Percentiles rank a stretch among this genome's conserved stretches.
Evolutionary conservation across 2,329 filamentous ascomycete species (phyloP).

Genomic region (Colletotrichum sp.): DNA sequence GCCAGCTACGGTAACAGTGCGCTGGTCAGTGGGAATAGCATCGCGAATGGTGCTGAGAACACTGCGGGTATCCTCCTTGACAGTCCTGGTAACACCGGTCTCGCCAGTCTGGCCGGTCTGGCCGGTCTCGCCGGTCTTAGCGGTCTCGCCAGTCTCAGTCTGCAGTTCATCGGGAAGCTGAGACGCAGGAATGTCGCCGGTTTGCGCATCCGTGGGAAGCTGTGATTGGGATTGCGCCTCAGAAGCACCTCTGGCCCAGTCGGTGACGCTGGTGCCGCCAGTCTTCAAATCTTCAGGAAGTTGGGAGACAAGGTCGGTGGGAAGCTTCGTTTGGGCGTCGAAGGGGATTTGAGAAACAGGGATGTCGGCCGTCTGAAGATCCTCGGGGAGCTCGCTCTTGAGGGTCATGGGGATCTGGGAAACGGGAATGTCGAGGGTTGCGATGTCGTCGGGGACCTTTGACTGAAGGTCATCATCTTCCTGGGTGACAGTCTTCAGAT

Average conservation of each 20-base stretch:
- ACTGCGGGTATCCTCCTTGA: conserved; percentile 10
- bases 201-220: background rate
- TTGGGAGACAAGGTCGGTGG: background rate
- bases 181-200: background rate
- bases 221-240: background rate
- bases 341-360: conserved; percentile 14
- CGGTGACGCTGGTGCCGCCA: background rate
- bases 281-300: background rate
- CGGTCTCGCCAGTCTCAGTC: background rate
- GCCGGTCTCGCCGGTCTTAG: background rate
- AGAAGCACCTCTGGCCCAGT: background rate
- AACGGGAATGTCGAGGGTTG: conserved; percentile 6
- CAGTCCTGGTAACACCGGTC: background rate
- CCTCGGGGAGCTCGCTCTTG: conserved; percentile 21
- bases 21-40: conserved; percentile 4
- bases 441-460: background rate
- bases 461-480: background rate
- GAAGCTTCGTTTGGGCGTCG: conserved; percentile 10
- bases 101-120: background rate
- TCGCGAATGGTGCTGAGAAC: conserved; percentile 13
- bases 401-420: conserved; percentile 8
- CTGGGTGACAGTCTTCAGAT: background rate
- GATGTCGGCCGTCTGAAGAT: conserved; percentile 17
- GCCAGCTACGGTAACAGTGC: conserved; percentile 15
- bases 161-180: background rate